Evolutionary conservation across 352 stramenopile genomes (phyloP), one percentile per base, ranked within the genome.

Genomic region (Phytophthora pini): DNA sequence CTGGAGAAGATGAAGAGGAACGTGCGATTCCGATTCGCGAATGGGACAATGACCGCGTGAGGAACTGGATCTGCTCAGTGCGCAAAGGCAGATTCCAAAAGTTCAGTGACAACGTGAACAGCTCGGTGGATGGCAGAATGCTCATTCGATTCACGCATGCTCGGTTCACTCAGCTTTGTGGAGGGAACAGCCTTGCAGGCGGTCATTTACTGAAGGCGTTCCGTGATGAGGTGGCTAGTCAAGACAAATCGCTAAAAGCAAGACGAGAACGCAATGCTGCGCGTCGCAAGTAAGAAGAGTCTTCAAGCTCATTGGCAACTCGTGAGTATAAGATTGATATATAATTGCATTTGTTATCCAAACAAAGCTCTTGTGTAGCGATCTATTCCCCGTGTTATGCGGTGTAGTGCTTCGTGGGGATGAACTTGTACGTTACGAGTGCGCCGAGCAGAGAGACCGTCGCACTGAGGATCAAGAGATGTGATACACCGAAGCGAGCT

Each of bases 131-230:
- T 50, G 83, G 83, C 7, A 72, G 82, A 29, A 80, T 89, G 67
- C 68, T 88, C 15, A 76, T 72, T 26, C 81, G 84, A 20, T 89
- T 94, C 39, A 87, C 77, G 12, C 50, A 84, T 31, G 68, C 82
- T 13, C 72, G 83, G 1, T 89, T 92, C 50, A 82, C 79, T 12
- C 80, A 92, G 36, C 72, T 94, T 32, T 93, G 85, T 55, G 77
- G 75, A 6, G 87, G 83, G 9, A 87, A 94, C 58, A 71, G 66
- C 5, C 43, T 65, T 0, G 82, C 90, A 41, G 82, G 81, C 7
- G 81, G 76, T 1, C 74, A 85, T 34, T 41, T 92, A 12, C 75
- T 86, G 20, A 92, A 92, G 66, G 70, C 72, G 0, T 68, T 92
- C 4, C 76, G 78, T 13, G 75, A 81, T 24, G 84, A 93, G 43